A percentile compares a stretch with the other conserved stretches of the same genome.
These are phyloP conservation scores for Chloromonas sp. DNA, from an alignment of 163 green algal genomes.

Conservation along the genomic window DNA sequence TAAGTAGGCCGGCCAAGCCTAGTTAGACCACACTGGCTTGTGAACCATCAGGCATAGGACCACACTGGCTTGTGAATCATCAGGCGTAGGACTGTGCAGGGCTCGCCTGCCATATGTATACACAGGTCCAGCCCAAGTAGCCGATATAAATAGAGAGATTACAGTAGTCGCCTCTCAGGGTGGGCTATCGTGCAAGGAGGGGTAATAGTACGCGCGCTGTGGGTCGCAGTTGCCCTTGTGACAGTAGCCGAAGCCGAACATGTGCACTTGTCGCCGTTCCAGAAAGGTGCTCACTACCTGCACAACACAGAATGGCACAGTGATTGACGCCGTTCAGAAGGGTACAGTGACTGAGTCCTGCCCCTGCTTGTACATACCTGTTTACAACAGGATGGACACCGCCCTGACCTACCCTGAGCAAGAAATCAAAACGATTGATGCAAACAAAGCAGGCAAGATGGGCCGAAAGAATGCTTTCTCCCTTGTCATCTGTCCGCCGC, in stretches of 20 bases:
- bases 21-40: no score
- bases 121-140: no score
- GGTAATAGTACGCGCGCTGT: neutral
- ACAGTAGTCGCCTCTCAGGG: neutral
- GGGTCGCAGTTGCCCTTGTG: slow-evolving; percentile 5
- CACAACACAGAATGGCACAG: neutral
- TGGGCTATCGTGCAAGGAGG: neutral
- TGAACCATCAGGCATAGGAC: no score
- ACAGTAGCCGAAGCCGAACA: slow-evolving; percentile 10
- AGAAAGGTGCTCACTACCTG: slow-evolving; percentile 12
- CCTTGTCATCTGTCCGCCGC: neutral
- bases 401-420: neutral
- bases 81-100: no score
- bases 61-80: no score
- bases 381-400: neutral
- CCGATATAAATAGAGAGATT: no score
- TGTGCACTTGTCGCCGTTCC: neutral
- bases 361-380: no score
- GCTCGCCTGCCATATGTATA: no score
- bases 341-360: no score
- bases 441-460: neutral
- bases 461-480: neutral
- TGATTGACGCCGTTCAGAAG: neutral
- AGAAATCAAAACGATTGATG: neutral
- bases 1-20: no score